phyloP scores from a whole-genome alignment of 2,329 filamentous ascomycete genomes.

The Cercospora janseana region DNA sequence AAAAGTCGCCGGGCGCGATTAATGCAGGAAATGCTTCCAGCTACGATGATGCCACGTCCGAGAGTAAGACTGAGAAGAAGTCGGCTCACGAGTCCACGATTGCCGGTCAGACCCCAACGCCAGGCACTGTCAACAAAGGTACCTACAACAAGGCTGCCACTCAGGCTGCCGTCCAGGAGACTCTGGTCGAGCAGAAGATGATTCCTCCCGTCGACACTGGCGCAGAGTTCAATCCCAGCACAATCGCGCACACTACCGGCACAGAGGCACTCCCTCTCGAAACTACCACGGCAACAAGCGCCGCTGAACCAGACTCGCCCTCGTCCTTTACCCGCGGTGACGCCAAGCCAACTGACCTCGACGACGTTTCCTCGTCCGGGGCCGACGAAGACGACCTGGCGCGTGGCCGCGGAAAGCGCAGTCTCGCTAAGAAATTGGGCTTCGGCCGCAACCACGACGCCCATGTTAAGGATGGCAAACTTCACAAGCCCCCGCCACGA shows the following conservation, averaged over 20 bases:
- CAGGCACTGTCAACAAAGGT: slow-evolving; percentile 9
- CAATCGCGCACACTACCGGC: slow-evolving; percentile 22
- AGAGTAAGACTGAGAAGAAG: slow-evolving; percentile 13
- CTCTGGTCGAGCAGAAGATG: not conserved
- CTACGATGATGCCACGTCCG: slow-evolving; percentile 10
- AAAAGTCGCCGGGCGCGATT: slow-evolving; percentile 21
- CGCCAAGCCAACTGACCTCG: slow-evolving; percentile 18
- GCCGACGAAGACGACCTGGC: slow-evolving; percentile 34
- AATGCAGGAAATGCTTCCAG: slow-evolving; percentile 10
- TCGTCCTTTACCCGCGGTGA: slow-evolving; percentile 31
- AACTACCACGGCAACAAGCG: slow-evolving; percentile 14
- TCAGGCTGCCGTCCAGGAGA: slow-evolving; percentile 11
- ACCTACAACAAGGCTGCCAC: slow-evolving; percentile 14
- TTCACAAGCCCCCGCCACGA: slow-evolving; percentile 5
- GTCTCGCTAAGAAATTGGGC: slow-evolving; percentile 36
- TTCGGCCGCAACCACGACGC: slow-evolving; percentile 27
- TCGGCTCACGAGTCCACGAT: slow-evolving; percentile 21
- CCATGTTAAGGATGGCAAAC: slow-evolving; percentile 14
- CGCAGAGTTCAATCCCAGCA: slow-evolving; percentile 11
- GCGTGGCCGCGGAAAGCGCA: slow-evolving; percentile 32
- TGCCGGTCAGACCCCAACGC: slow-evolving; percentile 18
- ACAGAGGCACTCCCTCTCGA: slow-evolving; percentile 21
- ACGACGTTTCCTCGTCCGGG: slow-evolving; percentile 33
- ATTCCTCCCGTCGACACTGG: slow-evolving; percentile 21
- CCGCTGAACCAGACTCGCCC: slow-evolving; percentile 21